Evolutionary conservation across 345 rosid species (phyloP).

Genomic region (Corchorus capsularis): DNA sequence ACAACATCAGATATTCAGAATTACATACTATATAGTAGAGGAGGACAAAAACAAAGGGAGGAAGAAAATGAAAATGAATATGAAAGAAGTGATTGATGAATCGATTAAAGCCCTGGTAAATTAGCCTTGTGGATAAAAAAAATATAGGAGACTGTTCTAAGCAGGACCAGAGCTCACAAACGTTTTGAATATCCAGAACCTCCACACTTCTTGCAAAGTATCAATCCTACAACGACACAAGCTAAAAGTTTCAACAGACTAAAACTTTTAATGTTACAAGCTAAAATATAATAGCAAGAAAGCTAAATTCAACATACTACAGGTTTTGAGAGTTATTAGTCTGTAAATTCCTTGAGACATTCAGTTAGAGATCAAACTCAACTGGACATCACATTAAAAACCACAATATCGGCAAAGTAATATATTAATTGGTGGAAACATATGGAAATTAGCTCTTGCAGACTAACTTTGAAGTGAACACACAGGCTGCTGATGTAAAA

Average conservation of each 20-base stretch:
- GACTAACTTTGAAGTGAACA: slow-evolving; percentile 6
- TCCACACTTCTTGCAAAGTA: slow-evolving; percentile 72
- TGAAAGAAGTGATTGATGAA: background rate
- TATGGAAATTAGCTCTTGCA: too few species aligned
- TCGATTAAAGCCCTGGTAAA: slow-evolving; percentile 23
- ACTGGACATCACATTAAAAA: slow-evolving; percentile 3
- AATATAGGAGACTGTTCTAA: background rate
- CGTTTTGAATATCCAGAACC: slow-evolving; percentile 78
- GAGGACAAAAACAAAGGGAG: background rate
- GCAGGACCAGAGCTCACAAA: slow-evolving; percentile 33
- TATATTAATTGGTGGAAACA: background rate
- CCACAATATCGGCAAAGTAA: background rate
- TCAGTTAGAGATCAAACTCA: background rate
- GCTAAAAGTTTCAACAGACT: too few species aligned
- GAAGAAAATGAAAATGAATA: background rate
- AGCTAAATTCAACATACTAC: background rate
- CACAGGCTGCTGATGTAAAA: background rate
- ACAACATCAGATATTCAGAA: background rate
- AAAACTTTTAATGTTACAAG: too few species aligned
- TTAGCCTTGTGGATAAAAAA: slow-evolving; percentile 22
- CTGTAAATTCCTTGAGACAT: background rate
- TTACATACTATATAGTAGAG: background rate
- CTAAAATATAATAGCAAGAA: background rate
- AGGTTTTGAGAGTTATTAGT: background rate
- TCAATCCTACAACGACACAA: slow-evolving; percentile 44